Evolutionary conservation across 192 early-diverging fungal species (phyloP).

Genomic region (Coemansia sp.): DNA sequence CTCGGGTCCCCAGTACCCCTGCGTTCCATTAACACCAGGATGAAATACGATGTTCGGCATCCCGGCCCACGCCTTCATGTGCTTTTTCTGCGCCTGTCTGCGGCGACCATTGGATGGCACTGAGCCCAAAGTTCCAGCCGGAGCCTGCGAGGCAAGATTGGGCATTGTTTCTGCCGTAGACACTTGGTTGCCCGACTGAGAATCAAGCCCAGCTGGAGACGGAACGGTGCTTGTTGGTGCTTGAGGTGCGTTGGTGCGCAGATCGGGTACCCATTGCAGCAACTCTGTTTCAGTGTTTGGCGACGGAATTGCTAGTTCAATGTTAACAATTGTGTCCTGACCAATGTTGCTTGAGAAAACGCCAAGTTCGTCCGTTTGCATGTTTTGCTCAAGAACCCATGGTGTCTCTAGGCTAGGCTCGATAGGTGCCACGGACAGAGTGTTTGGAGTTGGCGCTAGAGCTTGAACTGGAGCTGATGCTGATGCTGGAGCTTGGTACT

Average conservation of each 20-base stretch:
- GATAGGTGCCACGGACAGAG: background rate
- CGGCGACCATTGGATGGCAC: background rate
- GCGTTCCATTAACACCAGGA: conserved; percentile 30
- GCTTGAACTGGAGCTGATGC: too few species aligned
- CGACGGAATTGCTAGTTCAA: conserved; percentile 10
- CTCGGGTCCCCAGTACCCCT: conserved; percentile 48
- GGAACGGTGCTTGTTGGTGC: background rate
- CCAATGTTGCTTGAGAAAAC: background rate
- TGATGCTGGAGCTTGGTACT: too few species aligned
- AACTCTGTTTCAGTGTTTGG: background rate
- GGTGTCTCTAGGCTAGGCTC: background rate
- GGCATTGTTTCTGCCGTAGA: background rate
- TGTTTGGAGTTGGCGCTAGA: background rate
- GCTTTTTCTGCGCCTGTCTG: conserved; percentile 11
- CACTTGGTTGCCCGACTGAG: background rate
- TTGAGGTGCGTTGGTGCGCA: background rate
- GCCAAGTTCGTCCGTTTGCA: conserved; percentile 20
- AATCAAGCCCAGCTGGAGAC: background rate
- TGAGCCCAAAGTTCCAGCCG: background rate
- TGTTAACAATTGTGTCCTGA: conserved; percentile 19
- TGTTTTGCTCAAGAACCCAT: conserved; percentile 29
- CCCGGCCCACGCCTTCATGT: conserved; percentile 29
- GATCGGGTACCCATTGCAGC: background rate
- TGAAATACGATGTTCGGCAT: conserved; percentile 40
- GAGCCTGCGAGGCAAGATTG: background rate